phyloP scores from a whole-genome alignment of 2,329 filamentous ascomycete species.

The Epichloe hybrida region DNA sequence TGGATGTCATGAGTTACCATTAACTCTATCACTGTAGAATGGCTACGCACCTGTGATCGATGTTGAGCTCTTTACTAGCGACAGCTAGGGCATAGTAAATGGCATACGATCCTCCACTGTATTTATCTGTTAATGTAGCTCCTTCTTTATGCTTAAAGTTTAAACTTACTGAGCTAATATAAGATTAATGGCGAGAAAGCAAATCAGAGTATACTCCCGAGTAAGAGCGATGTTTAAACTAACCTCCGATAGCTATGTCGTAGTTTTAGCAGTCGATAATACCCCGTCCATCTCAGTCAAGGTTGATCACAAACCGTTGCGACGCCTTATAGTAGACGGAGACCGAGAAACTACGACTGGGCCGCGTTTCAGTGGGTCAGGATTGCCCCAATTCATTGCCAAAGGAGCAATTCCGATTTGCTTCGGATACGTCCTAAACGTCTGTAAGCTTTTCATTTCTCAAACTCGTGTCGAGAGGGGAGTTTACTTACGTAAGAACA shows the following conservation, averaged over 20 bases:
- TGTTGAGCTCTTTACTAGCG: constrained; percentile 75
- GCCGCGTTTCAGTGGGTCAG: constrained; percentile 61
- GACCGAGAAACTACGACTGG: constrained; percentile 78
- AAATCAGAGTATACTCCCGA: not conserved
- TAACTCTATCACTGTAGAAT: not conserved
- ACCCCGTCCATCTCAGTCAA: too few relatives aligned
- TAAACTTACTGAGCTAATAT: constrained; percentile 22
- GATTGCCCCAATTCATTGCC: constrained; percentile 73
- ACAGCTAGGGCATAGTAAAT: constrained; percentile 92
- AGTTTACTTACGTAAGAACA: constrained; percentile 34
- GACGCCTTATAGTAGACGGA: constrained; percentile 59
- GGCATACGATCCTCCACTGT: constrained; percentile 73
- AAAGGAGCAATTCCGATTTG: constrained; percentile 92
- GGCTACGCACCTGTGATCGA: constrained; percentile 51
- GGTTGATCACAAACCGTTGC: constrained; percentile 51
- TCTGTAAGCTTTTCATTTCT: not conserved
- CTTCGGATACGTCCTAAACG: constrained; percentile 65
- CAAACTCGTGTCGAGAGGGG: not conserved
- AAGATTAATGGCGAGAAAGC: not conserved
- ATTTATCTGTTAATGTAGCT: not conserved
- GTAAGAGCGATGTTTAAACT: constrained; percentile 11
- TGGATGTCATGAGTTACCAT: constrained; percentile 5
- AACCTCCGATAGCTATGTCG: constrained; percentile 41
- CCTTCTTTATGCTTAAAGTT: not conserved
- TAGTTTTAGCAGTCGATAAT: not conserved